phyloP scores from a whole-genome alignment of 768 basidiomycete genomes.

The Leucocoprinus birnbaumii region DNA sequence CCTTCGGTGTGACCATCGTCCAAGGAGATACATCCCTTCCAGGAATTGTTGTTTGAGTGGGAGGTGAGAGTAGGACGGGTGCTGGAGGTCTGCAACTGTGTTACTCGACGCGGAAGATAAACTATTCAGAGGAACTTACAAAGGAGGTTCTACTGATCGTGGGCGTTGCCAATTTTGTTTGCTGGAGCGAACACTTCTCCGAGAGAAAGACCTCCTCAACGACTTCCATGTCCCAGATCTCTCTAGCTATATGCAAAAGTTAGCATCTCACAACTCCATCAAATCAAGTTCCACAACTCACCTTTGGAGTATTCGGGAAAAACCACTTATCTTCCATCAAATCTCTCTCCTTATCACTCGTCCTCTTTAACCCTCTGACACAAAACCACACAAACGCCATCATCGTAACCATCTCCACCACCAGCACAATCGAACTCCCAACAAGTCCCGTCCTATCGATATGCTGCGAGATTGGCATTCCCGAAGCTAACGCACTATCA shows the following conservation, averaged over 20 bases:
- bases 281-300: not conserved
- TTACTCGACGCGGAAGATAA: too few relatives aligned
- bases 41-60: not conserved
- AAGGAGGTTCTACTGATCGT: not conserved
- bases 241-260: not conserved
- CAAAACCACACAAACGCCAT: not conserved
- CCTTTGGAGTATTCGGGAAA: not conserved
- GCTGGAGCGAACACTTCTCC: not conserved
- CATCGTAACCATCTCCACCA: not conserved
- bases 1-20: not conserved
- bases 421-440: not conserved
- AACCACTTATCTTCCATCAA: not conserved
- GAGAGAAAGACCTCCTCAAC: not conserved
- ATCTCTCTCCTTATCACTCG: not conserved
- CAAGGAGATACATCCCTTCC: not conserved
- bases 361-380: not conserved
- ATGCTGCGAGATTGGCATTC: too few relatives aligned
- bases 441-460: not conserved
- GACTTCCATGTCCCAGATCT: not conserved
- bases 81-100: not conserved
- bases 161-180: not conserved
- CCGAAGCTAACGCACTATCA: not conserved
- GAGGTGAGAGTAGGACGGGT: not conserved
- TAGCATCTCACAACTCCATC: not conserved
- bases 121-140: not conserved